Evolutionary conservation across 163 green algal genomes (phyloP), one percentile per base, ranked within the genome.

Genomic region (Volvox carteri): DNA sequence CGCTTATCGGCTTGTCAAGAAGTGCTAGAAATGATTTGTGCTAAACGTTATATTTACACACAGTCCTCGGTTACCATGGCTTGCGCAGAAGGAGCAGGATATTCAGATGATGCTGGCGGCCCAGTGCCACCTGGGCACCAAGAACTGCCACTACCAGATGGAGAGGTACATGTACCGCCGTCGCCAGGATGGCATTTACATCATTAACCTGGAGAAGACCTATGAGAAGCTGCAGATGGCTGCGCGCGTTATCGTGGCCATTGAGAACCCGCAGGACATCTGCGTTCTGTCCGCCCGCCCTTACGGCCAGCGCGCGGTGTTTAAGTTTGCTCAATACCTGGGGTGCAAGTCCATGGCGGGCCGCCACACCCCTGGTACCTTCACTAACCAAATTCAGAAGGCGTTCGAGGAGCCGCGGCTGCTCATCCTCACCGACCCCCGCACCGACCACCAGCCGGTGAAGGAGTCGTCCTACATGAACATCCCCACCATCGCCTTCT

Each of bases 301-400:
- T 52, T 99, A 98, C 86, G 97, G 96, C 54, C 98, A 99, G 95
- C 96, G 98, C 78, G 98, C 97, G 30, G 97, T 99, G 65, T 97
- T 99, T 89, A 99, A 99, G 96, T 99, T 99, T 87, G 97, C 97
- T 4, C 96, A 99, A 92, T 99, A 99, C 98, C 97, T 97, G 25
- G 96, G 96, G 39, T 95, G 93, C 90, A 98, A 98, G 92, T 95
- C 96, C 75, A 96, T 99, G 86, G 96, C 98, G 11, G 98, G 98
- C 46, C 96, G 98, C 87, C 98, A 99, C 96, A 99, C 98, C 39
- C 98, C 98, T 50, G 98, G 98, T 93, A 98, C 98, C 60, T 99
- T 99, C 96, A 99, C 98, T 70, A 99, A 99, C 93, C 98, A 99
- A 95, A 97, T 99, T 83, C 97, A 99, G 93, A 98, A 99, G 93